Evolutionary conservation across 2,329 filamentous ascomycete species (phyloP).

Genomic region (Aspergillus felis): DNA sequence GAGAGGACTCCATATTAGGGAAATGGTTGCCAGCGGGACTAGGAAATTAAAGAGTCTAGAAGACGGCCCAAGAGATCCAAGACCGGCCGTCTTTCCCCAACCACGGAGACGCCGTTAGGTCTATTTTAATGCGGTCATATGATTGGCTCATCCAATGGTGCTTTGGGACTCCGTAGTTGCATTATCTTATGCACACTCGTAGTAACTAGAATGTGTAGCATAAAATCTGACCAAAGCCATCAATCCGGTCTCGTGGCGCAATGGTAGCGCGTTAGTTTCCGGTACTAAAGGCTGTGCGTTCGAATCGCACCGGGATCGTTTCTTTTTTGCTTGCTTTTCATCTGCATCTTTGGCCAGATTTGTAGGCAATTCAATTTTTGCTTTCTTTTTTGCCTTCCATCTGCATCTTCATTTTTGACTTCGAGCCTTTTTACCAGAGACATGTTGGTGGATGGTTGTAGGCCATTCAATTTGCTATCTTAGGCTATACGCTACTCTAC

Average conservation of each 20-base stretch:
- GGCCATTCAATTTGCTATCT: no score
- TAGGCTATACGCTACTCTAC: no score
- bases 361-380: background rate
- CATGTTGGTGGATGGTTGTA: no score
- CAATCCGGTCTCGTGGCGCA: conserved; percentile 28
- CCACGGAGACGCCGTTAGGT: no score
- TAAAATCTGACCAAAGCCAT: background rate
- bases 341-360: no score
- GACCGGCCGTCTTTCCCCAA: no score
- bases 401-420: no score
- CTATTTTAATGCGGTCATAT: background rate
- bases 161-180: no score
- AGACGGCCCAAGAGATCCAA: background rate
- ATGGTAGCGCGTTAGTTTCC: conserved; percentile 39
- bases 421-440: no score
- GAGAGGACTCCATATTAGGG: background rate
- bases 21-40: background rate
- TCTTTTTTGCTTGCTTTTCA: background rate
- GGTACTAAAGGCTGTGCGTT: conserved; percentile 35
- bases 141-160: background rate
- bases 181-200: no score
- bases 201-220: background rate
- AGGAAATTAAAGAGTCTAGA: background rate
- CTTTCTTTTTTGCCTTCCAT: no score
- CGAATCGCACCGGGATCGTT: conserved; percentile 32